phyloP scores from a whole-genome alignment of 345 rosid genomes.

The Dovyalis caffra region DNA sequence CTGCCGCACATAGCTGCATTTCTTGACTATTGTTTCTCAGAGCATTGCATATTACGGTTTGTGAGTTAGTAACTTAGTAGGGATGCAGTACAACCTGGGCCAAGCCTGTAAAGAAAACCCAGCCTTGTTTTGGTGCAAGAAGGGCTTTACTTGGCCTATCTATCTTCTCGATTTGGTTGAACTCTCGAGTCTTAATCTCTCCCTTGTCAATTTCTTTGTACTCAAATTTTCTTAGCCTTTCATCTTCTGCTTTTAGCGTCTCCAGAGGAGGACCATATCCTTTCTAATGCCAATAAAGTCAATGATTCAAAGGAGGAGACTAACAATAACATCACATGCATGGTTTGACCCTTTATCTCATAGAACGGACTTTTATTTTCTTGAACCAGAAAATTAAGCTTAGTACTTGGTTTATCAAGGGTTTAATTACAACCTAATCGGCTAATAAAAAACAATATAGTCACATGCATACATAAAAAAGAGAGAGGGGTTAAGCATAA shows the following conservation, averaged over 20 bases:
- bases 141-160: background rate
- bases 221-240: background rate
- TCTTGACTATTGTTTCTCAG: too few species aligned
- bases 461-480: too few species aligned
- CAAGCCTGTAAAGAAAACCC: background rate
- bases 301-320: too few species aligned
- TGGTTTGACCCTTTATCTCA: background rate
- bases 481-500: background rate
- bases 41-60: too few species aligned
- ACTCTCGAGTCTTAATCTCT: background rate
- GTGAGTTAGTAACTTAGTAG: too few species aligned
- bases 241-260: background rate
- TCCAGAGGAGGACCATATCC: background rate
- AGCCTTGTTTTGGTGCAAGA: background rate
- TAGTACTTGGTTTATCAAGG: background rate
- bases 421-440: background rate
- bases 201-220: too few species aligned
- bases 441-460: background rate
- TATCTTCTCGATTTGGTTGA: background rate
- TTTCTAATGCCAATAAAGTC: background rate
- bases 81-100: background rate
- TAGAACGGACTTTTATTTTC: background rate
- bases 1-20: too few species aligned
- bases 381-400: background rate
- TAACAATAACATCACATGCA: background rate